Conservation (phyloP, 208 protist species). For the Acanthamoeba royreba region DNA sequence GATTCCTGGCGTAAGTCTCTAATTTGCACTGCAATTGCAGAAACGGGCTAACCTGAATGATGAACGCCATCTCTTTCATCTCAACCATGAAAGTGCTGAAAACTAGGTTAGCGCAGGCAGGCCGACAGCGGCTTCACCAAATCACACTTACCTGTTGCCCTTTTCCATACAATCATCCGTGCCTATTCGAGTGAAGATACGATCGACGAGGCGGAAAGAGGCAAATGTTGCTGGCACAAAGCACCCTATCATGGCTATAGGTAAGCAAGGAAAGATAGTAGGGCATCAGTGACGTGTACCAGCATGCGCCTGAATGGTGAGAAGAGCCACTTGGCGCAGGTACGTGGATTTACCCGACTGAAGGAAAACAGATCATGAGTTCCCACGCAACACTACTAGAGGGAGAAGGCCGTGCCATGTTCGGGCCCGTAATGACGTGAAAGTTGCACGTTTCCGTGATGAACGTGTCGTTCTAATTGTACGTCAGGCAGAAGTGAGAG, state of each 20-base stretch:
- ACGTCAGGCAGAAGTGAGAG: conserved; percentile 8
- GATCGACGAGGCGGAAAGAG: conserved; percentile 61
- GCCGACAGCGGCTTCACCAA: too few species aligned
- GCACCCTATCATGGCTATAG: conserved; percentile 50
- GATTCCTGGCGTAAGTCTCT: background rate
- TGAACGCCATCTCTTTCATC: conserved; percentile 70
- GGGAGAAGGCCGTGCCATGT: conserved; percentile 68
- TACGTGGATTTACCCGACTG: conserved; percentile 91
- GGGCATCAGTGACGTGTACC: conserved; percentile 65
- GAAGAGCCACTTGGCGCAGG: conserved; percentile 86
- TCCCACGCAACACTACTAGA: background rate
- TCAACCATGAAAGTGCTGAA: conserved; percentile 63
- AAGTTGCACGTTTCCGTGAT: conserved; percentile 68
- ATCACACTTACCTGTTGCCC: conserved; percentile 10
- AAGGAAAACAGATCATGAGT: background rate
- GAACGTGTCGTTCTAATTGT: conserved; percentile 72
- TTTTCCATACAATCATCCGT: conserved; percentile 63
- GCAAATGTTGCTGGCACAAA: conserved; percentile 82
- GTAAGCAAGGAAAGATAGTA: background rate
- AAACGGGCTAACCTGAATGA: conserved; percentile 37
- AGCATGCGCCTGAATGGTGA: conserved; percentile 89
- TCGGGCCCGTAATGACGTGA: conserved; percentile 88
- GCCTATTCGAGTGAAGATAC: conserved; percentile 66
- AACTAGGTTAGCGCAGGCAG: background rate
- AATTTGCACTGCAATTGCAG: background rate